Evolutionary conservation across 2,329 filamentous ascomycete species (phyloP).

Genomic region (Aspergillus chevalieri): DNA sequence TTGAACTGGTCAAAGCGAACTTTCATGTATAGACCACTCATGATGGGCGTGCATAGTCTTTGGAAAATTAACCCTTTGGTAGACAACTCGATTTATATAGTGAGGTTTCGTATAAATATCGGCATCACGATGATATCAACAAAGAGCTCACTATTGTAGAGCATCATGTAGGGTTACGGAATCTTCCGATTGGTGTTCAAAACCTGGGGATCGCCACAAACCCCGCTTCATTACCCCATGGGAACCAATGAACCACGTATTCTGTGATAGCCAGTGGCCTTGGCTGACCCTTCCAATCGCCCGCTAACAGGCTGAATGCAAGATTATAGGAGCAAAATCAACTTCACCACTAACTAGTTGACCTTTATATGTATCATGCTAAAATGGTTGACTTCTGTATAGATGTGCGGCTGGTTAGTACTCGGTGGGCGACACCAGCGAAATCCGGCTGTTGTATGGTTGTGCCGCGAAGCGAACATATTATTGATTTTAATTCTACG

Average conservation of each 20-base stretch:
- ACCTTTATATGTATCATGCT: no score
- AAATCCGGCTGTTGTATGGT: no score
- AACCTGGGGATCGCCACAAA: not conserved
- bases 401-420: no score
- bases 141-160: not conserved
- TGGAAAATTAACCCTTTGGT: not conserved
- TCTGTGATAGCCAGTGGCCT: no score
- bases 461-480: no score
- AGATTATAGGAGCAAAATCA: no score
- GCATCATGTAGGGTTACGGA: not conserved
- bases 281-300: no score
- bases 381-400: no score
- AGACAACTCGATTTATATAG: not conserved
- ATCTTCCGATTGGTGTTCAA: not conserved
- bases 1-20: not conserved
- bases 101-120: not conserved
- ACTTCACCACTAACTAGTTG: no score
- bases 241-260: not conserved
- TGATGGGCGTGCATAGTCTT: not conserved
- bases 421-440: no score
- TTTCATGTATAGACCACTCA: not conserved
- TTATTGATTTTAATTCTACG: no score
- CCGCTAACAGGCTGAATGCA: no score
- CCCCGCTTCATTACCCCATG: not conserved
- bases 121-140: not conserved